phyloP scores from a whole-genome alignment of 2,329 filamentous ascomycete species.

The Ophiostoma tasmaniense region DNA sequence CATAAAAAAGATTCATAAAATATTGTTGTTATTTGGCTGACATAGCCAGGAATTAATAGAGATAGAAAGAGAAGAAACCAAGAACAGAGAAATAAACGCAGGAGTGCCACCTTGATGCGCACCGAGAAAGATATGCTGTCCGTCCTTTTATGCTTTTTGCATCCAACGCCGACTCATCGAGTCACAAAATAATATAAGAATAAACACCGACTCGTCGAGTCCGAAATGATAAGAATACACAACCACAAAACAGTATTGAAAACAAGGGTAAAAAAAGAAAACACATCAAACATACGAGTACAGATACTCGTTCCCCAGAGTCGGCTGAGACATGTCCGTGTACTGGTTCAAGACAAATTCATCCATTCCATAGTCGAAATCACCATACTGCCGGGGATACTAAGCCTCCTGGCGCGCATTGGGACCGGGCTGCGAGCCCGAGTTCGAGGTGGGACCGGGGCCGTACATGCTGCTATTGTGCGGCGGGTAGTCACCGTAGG shows the following conservation, averaged over 20 bases:
- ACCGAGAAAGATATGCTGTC: conserved; percentile 5
- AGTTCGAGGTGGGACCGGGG: not conserved
- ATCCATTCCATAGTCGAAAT: not conserved
- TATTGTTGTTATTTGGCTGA: not conserved
- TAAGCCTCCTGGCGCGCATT: conserved; percentile 3
- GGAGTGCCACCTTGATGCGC: not conserved
- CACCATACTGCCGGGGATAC: not conserved
- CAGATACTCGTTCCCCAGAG: not conserved
- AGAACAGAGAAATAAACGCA: conserved; percentile 2
- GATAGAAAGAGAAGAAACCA: not conserved
- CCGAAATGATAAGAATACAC: not conserved
- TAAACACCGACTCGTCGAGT: not conserved
- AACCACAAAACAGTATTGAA: no score
- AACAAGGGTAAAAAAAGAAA: not conserved
- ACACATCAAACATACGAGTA: not conserved
- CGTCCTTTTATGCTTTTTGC: conserved; percentile 7
- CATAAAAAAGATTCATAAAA: not conserved
- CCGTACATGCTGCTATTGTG: conserved; percentile 5
- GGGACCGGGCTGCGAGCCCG: not conserved
- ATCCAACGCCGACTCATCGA: conserved; percentile 12
- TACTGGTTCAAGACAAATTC: not conserved
- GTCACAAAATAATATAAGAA: not conserved
- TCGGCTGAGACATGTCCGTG: not conserved
- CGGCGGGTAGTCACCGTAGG: not conserved
- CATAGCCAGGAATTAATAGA: not conserved